Conservation (phyloP, 2,329 filamentous ascomycete genomes). For the Hirsutella rhossiliensis region DNA sequence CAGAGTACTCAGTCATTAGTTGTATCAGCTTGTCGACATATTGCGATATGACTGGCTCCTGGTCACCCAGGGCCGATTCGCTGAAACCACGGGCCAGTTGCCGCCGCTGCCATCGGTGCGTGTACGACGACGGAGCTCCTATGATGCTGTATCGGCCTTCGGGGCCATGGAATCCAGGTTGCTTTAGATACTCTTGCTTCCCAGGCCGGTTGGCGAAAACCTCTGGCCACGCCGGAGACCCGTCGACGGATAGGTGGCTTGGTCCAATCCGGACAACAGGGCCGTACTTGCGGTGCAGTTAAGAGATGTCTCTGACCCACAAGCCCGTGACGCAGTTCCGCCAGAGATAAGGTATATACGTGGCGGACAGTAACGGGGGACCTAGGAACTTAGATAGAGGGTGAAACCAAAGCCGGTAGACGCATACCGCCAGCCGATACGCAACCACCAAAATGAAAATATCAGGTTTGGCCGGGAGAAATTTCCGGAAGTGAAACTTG, state of each 20-base stretch:
- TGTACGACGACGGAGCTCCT: conserved; percentile 6
- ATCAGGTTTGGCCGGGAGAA: too few species aligned
- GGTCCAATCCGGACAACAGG: conserved; percentile 27
- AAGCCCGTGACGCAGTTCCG: conserved; percentile 6
- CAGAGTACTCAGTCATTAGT: conserved; percentile 7
- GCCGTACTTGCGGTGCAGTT: conserved; percentile 14
- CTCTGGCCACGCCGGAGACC: conserved; percentile 19
- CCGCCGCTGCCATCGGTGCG: conserved; percentile 10
- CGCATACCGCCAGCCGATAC: conserved; percentile 1
- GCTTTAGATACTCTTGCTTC: conserved; percentile 6
- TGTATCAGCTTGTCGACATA: conserved; percentile 15
- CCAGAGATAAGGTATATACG: conserved; percentile 9
- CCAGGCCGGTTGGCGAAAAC: conserved; percentile 14
- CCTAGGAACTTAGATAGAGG: conserved; percentile 16
- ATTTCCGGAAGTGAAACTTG: too few species aligned
- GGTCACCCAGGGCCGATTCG: conserved; percentile 15
- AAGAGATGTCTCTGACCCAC: conserved; percentile 8
- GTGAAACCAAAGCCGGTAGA: conserved; percentile 16
- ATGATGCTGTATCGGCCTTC: conserved; percentile 3
- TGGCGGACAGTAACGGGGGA: conserved; percentile 10
- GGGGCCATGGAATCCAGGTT: not conserved
- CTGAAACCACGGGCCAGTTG: conserved; percentile 18
- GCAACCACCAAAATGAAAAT: not conserved
- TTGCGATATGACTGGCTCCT: conserved; percentile 13
- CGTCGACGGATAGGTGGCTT: conserved; percentile 23